Base-by-base conservation (phyloP, 164 flowering plant genomes). In the grape (Vitis vinifera) region DNA sequence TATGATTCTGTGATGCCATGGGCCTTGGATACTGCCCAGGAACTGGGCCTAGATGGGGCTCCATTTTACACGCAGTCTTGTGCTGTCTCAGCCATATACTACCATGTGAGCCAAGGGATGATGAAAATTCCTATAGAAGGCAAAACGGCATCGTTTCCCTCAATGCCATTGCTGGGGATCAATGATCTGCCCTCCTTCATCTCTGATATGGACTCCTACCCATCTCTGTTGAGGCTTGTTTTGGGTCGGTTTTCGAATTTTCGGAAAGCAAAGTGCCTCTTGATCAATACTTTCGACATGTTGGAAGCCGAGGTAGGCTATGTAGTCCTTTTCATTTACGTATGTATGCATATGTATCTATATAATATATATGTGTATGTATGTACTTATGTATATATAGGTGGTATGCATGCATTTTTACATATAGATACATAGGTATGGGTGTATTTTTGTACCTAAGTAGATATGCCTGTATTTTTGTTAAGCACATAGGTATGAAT, bases 231-330 rank as follows among this genome's bases (percentile, higher is more conserved):
- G 6, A 63, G 50, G 29, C 44, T 37, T 53, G 10, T 63, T 4
- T 17, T 31, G 1, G 27, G 62, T n/a, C 68, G 62, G 29, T 71
- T 71, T 44, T 63, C 68, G 0, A 71, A 65, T 23, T 37, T 55
- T 63, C 50, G 11, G 19, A 19, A 55, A 48, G 73, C 62, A 1
- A 68, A 71, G 27, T 71, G 73, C 62, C 64, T 65, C 11, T 55
- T 71, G 30, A 31, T 71, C 31, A 71, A 71, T 56, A 71, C 65
- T 49, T 65, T 65, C 37, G 65, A 71, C 58, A 64, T 19, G 64
- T 49, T 64, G 52, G 68, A 71, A 55, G 58, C 49, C 6, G 57
- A 71, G 63, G 68, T 57, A 64, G 6, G 19, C 44, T 37, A 4
- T 6, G 7, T 37, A 3, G 44, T 37, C 44, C 7, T 37, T 3